phyloP scores from a whole-genome alignment of 164 flowering plant genomes.

The Vitis riparia region DNA sequence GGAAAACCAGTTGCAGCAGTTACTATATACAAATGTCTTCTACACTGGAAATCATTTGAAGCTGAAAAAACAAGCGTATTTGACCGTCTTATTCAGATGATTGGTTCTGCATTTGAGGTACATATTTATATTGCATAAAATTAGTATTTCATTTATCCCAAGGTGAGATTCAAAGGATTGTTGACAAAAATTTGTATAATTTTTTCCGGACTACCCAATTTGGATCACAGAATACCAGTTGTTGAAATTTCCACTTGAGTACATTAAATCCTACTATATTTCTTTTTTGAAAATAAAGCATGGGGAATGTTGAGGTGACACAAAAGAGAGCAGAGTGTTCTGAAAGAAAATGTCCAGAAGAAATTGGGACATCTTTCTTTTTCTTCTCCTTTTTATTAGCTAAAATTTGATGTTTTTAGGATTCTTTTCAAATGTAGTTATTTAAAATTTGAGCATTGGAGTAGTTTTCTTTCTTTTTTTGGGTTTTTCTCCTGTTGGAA shows the following conservation, averaged over 20 bases:
- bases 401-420: neutral
- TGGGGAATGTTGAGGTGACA: neutral
- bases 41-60: conserved; percentile 68
- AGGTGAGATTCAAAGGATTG: neutral
- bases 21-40: conserved; percentile 60
- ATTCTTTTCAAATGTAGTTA: neutral
- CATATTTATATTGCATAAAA: neutral
- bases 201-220: neutral
- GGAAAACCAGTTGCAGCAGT: conserved; percentile 65
- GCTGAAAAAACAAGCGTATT: conserved; percentile 60
- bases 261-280: neutral
- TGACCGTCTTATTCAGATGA: conserved; percentile 59
- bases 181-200: neutral
- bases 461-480: too few species aligned
- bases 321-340: neutral
- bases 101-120: conserved; percentile 69
- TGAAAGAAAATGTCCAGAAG: neutral
- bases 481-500: too few species aligned
- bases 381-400: neutral
- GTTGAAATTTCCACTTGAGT: neutral
- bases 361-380: neutral
- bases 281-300: too few species aligned
- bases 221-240: neutral
- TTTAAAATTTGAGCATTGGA: neutral
- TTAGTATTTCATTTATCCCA: neutral